Conservation (phyloP, 805 yeast species). For the Ogataea nitratoaversa region DNA sequence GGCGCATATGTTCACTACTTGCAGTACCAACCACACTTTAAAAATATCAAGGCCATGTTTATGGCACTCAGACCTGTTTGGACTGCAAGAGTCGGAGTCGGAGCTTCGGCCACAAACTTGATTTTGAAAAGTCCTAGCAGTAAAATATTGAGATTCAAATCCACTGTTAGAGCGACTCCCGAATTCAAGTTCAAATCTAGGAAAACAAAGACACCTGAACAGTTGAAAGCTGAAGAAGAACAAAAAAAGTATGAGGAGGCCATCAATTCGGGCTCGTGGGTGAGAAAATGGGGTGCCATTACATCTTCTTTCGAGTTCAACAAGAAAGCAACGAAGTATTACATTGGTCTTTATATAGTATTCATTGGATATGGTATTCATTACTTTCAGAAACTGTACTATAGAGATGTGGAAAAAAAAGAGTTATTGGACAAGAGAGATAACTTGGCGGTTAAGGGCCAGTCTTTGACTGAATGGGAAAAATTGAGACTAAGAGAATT, state of each 20-base stretch:
- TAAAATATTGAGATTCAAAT: too few species aligned
- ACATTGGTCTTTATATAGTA: slow-evolving; percentile 54
- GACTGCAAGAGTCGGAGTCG: too few species aligned
- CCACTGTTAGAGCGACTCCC: slow-evolving; percentile 14
- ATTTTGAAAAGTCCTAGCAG: too few species aligned
- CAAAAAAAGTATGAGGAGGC: slow-evolving; percentile 29
- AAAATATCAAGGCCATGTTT: too few species aligned
- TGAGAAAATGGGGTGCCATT: slow-evolving; percentile 49
- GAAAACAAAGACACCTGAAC: slow-evolving; percentile 26
- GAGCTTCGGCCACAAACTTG: too few species aligned
- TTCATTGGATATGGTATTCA: slow-evolving; percentile 56
- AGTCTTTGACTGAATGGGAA: slow-evolving; percentile 57
- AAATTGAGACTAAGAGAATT: slow-evolving; percentile 56
- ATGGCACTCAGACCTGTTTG: too few species aligned
- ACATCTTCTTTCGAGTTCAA: slow-evolving; percentile 54
- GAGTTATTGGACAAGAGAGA: slow-evolving; percentile 27
- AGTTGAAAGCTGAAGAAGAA: slow-evolving; percentile 26
- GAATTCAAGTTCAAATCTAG: slow-evolving; percentile 27
- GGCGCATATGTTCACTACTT: too few species aligned
- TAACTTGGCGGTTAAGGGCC: slow-evolving; percentile 21
- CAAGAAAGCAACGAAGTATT: slow-evolving; percentile 58
- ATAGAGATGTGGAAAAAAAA: slow-evolving; percentile 57
- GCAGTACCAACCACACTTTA: too few species aligned
- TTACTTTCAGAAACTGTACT: slow-evolving; percentile 63
- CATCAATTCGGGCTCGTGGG: slow-evolving; percentile 29